Evolutionary conservation across 106 monocot species (phyloP), one percentile per base, ranked within the genome.

Genomic region (Apostasia shenzhenica): DNA sequence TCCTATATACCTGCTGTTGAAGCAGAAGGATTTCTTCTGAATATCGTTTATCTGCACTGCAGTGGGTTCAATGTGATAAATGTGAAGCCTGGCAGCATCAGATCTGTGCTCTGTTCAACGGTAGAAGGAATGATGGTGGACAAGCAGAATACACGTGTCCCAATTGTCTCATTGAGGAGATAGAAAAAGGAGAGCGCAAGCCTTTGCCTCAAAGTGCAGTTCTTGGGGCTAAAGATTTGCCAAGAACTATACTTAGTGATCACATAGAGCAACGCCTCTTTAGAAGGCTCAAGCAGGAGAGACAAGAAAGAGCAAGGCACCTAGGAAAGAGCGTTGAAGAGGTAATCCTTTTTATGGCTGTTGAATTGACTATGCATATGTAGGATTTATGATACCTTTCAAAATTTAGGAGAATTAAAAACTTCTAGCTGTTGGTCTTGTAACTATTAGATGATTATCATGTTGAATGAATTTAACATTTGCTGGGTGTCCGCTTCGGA

Each of bases 61-160:
- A 94, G 94, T 94, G 94, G 94, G 94, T 91, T 59, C 91, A 91
- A 74, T 94, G 94, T 72, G 91, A 94, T 77, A 94, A 88, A 73
- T 94, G 94, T 78, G 91, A 91, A 80, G 84, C 85, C 4, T 94
- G 94, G 94, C 94, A 91, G 55, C 94, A 94, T 78, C 94, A 94
- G 56, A 94, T 94, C 47, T 94, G 94, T 88, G 88, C 91, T 65
- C 83, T 94, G 57, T 94, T 94, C 53, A 94, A 94, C 80, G 85
- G 84, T 11, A 76, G 83, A 49, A 77, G 90, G 70, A 91, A 94
- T 80, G 94, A 94, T 71, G 88, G 87, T 2, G 94, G 85, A 43
- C 81, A 91, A 73, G 94, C 94, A 45, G 94, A 94, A 68, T 91
- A 94, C 55, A 94, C 91, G 38, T 94, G 94, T 75, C 85, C 91